Evolutionary conservation across 352 stramenopile species (phyloP).

Genomic region (Blastocystis sp.): DNA sequence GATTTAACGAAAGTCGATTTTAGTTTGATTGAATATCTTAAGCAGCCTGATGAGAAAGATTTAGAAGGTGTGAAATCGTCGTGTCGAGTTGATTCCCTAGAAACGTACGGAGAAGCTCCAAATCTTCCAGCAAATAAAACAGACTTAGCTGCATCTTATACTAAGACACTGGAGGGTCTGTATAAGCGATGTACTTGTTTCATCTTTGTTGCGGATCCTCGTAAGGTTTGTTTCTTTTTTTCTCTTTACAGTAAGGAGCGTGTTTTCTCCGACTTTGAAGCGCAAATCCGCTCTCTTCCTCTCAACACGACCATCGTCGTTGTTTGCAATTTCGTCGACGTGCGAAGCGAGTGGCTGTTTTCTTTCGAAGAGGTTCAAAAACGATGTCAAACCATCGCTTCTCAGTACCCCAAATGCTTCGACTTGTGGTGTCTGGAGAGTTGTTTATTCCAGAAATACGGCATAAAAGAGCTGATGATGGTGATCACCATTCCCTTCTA

Average conservation of each 20-base stretch:
- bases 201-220: slow-evolving; percentile 10
- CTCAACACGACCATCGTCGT: slow-evolving; percentile 11
- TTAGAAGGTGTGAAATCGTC: not conserved
- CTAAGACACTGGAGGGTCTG: not conserved
- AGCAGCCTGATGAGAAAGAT: not conserved
- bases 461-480: not conserved
- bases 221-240: not conserved
- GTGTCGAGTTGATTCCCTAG: not conserved
- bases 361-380: not conserved
- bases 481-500: not conserved
- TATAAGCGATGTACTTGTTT: not conserved
- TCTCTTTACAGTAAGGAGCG: not conserved
- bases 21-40: not conserved
- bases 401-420: not conserved
- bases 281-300: not conserved
- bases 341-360: not conserved
- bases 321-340: not conserved
- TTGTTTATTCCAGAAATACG: not conserved
- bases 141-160: not conserved
- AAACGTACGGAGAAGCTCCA: not conserved
- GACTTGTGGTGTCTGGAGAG: not conserved
- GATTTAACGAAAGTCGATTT: not conserved
- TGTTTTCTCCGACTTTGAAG: not conserved
- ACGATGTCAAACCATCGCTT: not conserved
- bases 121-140: not conserved